A percentile compares a stretch with the other conserved stretches of the same genome.
phyloP scores from a whole-genome alignment of 1,284 basidiomycete genomes.

The Moesziomyces globuligerus region DNA sequence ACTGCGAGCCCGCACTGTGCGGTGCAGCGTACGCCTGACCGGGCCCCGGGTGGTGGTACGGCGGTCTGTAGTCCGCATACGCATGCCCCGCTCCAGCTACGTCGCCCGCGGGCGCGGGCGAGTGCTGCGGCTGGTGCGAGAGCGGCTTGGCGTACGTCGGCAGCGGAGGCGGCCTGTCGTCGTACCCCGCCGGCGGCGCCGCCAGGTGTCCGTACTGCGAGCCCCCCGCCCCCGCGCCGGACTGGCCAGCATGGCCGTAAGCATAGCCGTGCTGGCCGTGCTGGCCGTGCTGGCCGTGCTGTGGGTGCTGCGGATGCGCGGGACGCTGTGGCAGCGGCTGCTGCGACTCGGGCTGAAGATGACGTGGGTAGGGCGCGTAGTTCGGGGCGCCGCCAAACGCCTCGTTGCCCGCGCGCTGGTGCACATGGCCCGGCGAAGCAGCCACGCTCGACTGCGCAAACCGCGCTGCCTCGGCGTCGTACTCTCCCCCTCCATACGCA shows the following conservation, averaged over 20 bases:
- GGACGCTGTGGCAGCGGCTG: not conserved
- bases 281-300: not conserved
- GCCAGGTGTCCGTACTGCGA: slow-evolving; percentile 28
- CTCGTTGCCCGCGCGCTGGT: not conserved
- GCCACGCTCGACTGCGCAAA: slow-evolving; percentile 14
- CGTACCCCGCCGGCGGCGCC: slow-evolving; percentile 16
- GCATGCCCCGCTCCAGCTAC: not conserved
- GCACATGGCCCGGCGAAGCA: slow-evolving; percentile 10
- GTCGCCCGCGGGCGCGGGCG: not conserved
- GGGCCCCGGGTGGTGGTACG: slow-evolving; percentile 26
- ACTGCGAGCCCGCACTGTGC: no score
- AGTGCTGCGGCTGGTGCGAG: slow-evolving; percentile 20
- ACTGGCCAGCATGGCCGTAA: no score
- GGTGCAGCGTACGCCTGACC: no score
- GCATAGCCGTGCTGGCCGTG: not conserved
- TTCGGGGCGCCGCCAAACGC: no score
- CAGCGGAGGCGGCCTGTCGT: slow-evolving; percentile 19
- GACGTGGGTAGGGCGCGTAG: no score
- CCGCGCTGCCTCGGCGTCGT: slow-evolving; percentile 5
- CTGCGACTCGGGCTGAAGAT: no score
- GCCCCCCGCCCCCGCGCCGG: no score
- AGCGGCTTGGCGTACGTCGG: slow-evolving; percentile 28
- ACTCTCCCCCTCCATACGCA: slow-evolving; percentile 3
- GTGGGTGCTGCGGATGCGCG: not conserved
- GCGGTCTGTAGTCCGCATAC: slow-evolving; percentile 28